Evolutionary conservation across 306 rosid genomes (phyloP), one percentile per base, ranked within the genome.

Genomic region (Cucurbita maxima): DNA sequence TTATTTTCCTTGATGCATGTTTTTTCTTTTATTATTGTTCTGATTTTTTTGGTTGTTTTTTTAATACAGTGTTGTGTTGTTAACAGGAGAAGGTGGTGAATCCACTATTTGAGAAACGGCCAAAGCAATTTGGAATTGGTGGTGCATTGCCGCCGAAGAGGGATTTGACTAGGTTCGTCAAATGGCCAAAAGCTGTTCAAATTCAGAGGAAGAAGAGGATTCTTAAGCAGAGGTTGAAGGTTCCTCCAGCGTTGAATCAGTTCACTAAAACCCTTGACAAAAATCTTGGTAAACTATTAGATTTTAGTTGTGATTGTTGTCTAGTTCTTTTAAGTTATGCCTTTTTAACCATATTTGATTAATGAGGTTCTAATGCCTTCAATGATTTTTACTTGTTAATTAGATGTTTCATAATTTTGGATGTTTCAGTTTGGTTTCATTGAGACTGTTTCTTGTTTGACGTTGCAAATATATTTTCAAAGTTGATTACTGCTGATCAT

Each of bases 181-280:
- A 87, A 16, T 87, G 92, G 92, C 92, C 92, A 1, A 83, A 85
- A 55, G 77, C 68, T 15, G 92, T 87, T 25, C 89, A 84, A 63
- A 54, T 87, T 44, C 92, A 87, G 77, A 79, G 92, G 75, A 87
- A 87, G 75, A 87, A 85, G 80, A 77, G 92, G 68, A 83, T 87
- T 58, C 89, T 87, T n/a, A 87, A 83, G 79, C 92, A 87, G 77
- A 80, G 92, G 75, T 76, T 87, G 67, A 91, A 91, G 88, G 97
- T 91, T 25, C 90, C 97, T 2, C 96, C 92, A 20, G 84, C 90
- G 20, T 74, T 91, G 80, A 90, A 91, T 59, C 89, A 88, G 81
- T 88, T 91, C 79, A 91, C 96, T 1, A 91, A 91, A 73, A 91
- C 92, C 8, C 81, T 91, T 1, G 97, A 91, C 81, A 91, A 90